phyloP scores from a whole-genome alignment of 208 protist species.

The Trypanosoma cruzi region DNA sequence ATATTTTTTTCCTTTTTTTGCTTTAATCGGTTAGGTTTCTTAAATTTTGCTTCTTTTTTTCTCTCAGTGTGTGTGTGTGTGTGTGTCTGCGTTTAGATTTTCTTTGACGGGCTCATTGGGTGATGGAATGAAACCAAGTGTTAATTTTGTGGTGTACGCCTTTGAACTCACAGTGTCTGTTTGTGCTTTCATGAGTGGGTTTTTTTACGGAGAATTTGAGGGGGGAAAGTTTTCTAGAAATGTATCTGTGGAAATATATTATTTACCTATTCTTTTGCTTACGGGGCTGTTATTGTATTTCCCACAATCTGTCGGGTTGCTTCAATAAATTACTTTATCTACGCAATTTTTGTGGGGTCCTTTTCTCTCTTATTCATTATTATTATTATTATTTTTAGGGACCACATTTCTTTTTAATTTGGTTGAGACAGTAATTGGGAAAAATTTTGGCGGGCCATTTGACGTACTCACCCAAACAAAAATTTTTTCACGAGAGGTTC shows the following conservation, averaged over 20 bases:
- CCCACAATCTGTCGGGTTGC: not conserved
- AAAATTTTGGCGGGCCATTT: not conserved
- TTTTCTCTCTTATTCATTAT: constrained; percentile 1
- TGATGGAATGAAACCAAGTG: not conserved
- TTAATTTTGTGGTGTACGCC: not conserved
- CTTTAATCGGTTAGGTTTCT: not conserved
- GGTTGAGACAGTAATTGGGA: not conserved
- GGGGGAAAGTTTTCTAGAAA: not conserved
- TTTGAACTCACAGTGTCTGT: not conserved
- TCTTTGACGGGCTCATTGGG: not conserved
- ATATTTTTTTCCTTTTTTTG: not conserved
- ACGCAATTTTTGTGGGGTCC: constrained; percentile 2
- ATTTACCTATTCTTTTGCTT: not conserved
- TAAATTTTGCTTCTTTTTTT: constrained; percentile 5
- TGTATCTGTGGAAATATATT: not conserved
- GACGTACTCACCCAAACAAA: constrained; percentile 8
- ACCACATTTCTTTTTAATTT: not conserved
- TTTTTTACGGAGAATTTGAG: constrained; percentile 5
- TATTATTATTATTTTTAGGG: constrained; percentile 1
- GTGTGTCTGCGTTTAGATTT: not conserved
- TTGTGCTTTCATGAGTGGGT: constrained; percentile 6
- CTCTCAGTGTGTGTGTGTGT: too few species aligned
- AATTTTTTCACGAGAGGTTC: not conserved
- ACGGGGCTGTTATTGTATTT: not conserved
- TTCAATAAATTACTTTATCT: not conserved